phyloP scores from a whole-genome alignment of 805 yeast genomes.

The Ogataea degrootiae region DNA sequence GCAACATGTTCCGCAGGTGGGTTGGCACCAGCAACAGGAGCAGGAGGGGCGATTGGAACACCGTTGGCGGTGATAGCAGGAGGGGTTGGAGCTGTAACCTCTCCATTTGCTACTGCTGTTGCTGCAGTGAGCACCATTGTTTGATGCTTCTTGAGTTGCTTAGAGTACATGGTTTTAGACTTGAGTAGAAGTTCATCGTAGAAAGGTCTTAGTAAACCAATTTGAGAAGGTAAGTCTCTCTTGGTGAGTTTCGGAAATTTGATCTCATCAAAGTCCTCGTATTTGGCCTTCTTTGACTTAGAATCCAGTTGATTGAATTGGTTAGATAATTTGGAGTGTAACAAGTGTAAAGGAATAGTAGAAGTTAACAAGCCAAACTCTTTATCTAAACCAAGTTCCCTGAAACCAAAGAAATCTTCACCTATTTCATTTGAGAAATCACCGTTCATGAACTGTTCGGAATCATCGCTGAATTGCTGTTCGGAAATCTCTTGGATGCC shows the following conservation, averaged over 20 bases:
- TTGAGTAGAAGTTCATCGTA: constrained; percentile 37
- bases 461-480: constrained; percentile 76
- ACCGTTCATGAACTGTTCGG: constrained; percentile 92
- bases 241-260: constrained; percentile 49
- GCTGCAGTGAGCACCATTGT: constrained; percentile 7
- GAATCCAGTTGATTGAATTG: constrained; percentile 44
- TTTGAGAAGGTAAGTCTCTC: constrained; percentile 46
- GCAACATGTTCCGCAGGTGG: neutral
- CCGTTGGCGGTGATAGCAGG: neutral
- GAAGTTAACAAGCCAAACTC: constrained; percentile 83
- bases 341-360: constrained; percentile 82
- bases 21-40: neutral
- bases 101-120: neutral
- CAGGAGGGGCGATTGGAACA: neutral
- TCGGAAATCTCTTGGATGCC: constrained; percentile 66
- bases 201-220: constrained; percentile 57
- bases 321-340: constrained; percentile 70
- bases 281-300: constrained; percentile 45
- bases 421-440: constrained; percentile 92
- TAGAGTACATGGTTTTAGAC: constrained; percentile 37
- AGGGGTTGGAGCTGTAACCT: neutral
- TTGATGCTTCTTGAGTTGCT: constrained; percentile 39
- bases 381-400: constrained; percentile 86
- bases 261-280: constrained; percentile 60
- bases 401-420: constrained; percentile 97